Conservation (phyloP, 768 basidiomycete species). For the Kwoniella heveanensis region DNA sequence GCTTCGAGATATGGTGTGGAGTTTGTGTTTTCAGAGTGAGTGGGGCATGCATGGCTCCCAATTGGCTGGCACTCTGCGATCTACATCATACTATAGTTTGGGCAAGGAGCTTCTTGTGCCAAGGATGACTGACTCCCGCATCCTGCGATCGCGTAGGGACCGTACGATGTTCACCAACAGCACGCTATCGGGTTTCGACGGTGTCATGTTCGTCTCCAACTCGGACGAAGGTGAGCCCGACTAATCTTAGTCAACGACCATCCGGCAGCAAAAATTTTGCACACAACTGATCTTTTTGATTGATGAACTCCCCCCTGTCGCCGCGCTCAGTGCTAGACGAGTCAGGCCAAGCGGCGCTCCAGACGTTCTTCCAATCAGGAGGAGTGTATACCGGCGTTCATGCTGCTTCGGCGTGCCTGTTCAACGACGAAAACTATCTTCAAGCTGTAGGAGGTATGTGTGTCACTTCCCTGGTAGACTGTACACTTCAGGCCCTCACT, state of each 20-base stretch:
- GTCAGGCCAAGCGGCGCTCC: constrained; percentile 65
- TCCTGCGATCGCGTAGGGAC: no score
- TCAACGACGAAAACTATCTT: constrained; percentile 64
- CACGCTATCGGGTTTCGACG: constrained; percentile 65
- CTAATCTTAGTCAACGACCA: no score
- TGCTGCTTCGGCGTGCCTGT: constrained; percentile 66
- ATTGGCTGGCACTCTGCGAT: no score
- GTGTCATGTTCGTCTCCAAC: constrained; percentile 68
- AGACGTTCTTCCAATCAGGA: constrained; percentile 67
- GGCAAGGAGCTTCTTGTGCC: no score
- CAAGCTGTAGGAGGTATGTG: constrained; percentile 61
- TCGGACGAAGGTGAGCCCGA: constrained; percentile 68
- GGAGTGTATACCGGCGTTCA: constrained; percentile 74
- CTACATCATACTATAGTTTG: no score
- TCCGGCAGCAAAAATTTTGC: no score
- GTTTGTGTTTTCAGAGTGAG: constrained; percentile 67
- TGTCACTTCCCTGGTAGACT: no score
- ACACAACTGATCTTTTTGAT: no score
- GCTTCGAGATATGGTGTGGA: constrained; percentile 61
- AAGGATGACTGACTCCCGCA: no score
- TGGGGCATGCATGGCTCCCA: no score
- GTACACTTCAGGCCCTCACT: no score
- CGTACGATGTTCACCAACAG: constrained; percentile 62
- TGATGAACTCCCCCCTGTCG: no score
- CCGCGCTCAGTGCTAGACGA: constrained; percentile 64